phyloP scores from a whole-genome alignment of 208 protist genomes.

The Leishmania guyanensis region DNA sequence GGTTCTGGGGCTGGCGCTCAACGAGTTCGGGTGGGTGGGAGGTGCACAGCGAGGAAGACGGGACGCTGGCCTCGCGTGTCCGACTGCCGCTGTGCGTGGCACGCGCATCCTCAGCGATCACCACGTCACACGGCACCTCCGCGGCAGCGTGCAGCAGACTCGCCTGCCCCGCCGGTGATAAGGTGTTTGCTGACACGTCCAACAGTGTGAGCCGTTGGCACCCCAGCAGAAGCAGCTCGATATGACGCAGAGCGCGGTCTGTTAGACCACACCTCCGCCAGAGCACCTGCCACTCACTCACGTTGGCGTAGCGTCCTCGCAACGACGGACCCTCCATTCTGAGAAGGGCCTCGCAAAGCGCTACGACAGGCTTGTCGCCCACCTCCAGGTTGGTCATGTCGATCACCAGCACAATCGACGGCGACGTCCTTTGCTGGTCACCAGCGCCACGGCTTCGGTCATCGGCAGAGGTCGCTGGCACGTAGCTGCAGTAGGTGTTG shows the following conservation, averaged over 20 bases:
- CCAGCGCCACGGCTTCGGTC: not conserved
- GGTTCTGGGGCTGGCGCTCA: not conserved
- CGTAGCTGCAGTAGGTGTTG: slow-evolving; percentile 20
- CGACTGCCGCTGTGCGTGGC: slow-evolving; percentile 7
- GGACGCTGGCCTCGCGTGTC: slow-evolving; percentile 8
- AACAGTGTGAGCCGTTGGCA: slow-evolving; percentile 43
- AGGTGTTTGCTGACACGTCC: slow-evolving; percentile 41
- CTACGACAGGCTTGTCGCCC: slow-evolving; percentile 59
- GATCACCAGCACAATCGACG: slow-evolving; percentile 18
- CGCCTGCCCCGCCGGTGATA: slow-evolving; percentile 24
- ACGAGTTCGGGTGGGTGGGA: not conserved
- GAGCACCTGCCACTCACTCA: slow-evolving; percentile 42
- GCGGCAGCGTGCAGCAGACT: slow-evolving; percentile 30
- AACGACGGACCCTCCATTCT: slow-evolving; percentile 33
- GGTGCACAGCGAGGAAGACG: not conserved
- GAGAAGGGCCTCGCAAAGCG: slow-evolving; percentile 61
- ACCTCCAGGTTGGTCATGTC: slow-evolving; percentile 35
- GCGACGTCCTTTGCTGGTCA: not conserved
- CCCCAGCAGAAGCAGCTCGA: slow-evolving; percentile 48
- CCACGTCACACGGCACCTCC: slow-evolving; percentile 34
- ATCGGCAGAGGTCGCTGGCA: not conserved
- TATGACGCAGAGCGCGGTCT: slow-evolving; percentile 47
- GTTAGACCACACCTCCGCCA: slow-evolving; percentile 52
- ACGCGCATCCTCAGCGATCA: slow-evolving; percentile 14
- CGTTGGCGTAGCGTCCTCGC: not conserved